Base-by-base conservation (phyloP, 257 asterid genomes). In the Ehretia macrophylla region DNA sequence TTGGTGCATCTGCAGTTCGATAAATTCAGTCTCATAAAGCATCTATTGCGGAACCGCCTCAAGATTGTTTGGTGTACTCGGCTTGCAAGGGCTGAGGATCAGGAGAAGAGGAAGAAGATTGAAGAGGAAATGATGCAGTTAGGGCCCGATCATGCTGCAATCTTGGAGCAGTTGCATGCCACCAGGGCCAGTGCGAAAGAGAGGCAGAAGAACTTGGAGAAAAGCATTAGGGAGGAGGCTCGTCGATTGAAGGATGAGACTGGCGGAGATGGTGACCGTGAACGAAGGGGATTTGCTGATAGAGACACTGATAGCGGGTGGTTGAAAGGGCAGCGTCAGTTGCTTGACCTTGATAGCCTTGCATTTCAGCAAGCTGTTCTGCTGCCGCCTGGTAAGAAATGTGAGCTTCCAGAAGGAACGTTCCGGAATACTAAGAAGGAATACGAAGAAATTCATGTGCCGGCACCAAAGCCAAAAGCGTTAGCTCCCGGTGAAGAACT, bases 11-110 rank as follows among this genome's bases (percentile, higher is more conserved):
- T 76, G 16, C 70, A 76, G 54, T 76, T 59, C 19, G 80, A 70
- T 12, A 72, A 68, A 69, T 76, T 76, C 60, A 62, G 62, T 55
- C 75, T 76, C 32, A 59, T 76, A 27, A 76, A 76, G 55, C 72
- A 68, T 55, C 47, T 76, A 59, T 60, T 76, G 72, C 71, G 75
- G 21, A 76, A 76, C 72, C 65, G 81, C 59, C 72, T 76, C 51
- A 76, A 76, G 75, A 74, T 76, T 55, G 78, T 76, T 14, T 76
- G 81, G 81, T 62, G 81, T 56, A 76, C 78, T 35, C 81, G 81
- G 47, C 58, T 76, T 51, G 81, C 81, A 46, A 72, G 81, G 58
- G 78, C 81, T 3, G 81, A 72, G 52, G 81, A 76, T 60, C 81
- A 72, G 60, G 81, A 76, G 39, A 27, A 68, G 8, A 60, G 67